Evolutionary conservation across 2,329 filamentous ascomycete genomes (phyloP), one percentile per base, ranked within the genome.

Genomic region (Incumbomyces lentus): DNA sequence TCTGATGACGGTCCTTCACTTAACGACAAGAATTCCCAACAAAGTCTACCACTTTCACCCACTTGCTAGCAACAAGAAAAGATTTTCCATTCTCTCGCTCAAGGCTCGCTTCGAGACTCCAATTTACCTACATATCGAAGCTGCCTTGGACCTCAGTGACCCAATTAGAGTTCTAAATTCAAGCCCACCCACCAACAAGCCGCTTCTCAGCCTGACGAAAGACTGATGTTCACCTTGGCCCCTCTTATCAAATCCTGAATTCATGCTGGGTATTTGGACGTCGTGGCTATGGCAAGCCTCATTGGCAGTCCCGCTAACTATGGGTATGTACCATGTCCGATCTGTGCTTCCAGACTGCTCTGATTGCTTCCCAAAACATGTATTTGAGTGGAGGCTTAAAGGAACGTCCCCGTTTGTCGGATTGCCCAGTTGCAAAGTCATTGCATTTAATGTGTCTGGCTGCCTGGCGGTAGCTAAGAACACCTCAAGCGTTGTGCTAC

Each of bases 271-370:
- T 33, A 2, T 13, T 31, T 34, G 13, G 40, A 44, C 29, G n/a
- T 14, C 3, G 42, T 31, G 42, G 42, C 34, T 19, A 45, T 45
- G 42, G 33, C 42, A 37, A 38, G 33, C 33, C 14, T 37, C 4
- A 22, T 45, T 11, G 33, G 17, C 18, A 11, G 3, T 30, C 18
- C 34, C 12, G 22, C 19, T 32, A 16, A 44, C 12, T 13, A 45
- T 45, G 42, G 42, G 42, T 45, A 45, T 26, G 42, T 45, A 37
- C 16, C 13, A 14, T 12, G 22, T 17, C 22, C 40, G 5, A 26
- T 8, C 8, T 26, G 22, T 8, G 8, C 8, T 4, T 8, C 8
- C 5, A 26, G 22, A 26, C 22, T 5, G 8, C 22, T 26, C 22
- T 4, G 22, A 8, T 8, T 8, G 8, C 22, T 26, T 4, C n/a